Base-by-base conservation (phyloP, 495 filamentous ascomycete species). In the Tuber brumale region DNA sequence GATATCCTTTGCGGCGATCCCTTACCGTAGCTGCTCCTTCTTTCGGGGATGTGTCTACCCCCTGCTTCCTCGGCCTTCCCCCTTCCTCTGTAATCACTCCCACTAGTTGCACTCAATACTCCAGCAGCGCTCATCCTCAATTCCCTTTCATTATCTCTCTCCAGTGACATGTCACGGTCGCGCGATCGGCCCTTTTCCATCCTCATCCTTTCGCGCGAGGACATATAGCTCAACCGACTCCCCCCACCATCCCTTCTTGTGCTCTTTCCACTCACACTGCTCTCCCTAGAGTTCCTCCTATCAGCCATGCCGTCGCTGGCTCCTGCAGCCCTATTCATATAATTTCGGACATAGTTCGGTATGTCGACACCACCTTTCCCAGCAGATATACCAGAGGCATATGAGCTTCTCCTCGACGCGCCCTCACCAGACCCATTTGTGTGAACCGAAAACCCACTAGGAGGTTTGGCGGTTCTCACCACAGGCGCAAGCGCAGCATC, bases 401-500 rank as follows among this genome's bases (percentile, higher is more conserved):
- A 85, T 45, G 69, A 87, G 84, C 70, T 82, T 78, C 73, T 76
- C 48, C 41, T 83, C 69, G n/a, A 84, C 77, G 75, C 82, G 82
- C 57, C 81, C 84, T 79, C 88, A 86, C 79, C 87, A 88, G 51
- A 87, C 86, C 85, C 88, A 14, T 91, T 90, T 31, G 92, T 93
- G 70, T 93, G 83, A n/a, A 87, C 83, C 3, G 90, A 92, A 77
- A 89, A 87, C 27, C 91, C 91, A 48, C 90, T 92, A 4, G 93
- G 92, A 31, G 91, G 92, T 83, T 93, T 93, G 71, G 93, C 89
- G 70, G 95, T 97, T 75, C 92, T 90, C 83, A 97, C 90, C 37
- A 95, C 91, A 27, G 94, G 94, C 21, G 93, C 86, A 77, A 89
- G 88, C 12, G 94, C 94, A 18, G 93, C 91, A 83, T 95, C 89